Evolutionary conservation across 2,329 filamentous ascomycete genomes (phyloP).

Genomic region (Aspergillaceae sp.): DNA sequence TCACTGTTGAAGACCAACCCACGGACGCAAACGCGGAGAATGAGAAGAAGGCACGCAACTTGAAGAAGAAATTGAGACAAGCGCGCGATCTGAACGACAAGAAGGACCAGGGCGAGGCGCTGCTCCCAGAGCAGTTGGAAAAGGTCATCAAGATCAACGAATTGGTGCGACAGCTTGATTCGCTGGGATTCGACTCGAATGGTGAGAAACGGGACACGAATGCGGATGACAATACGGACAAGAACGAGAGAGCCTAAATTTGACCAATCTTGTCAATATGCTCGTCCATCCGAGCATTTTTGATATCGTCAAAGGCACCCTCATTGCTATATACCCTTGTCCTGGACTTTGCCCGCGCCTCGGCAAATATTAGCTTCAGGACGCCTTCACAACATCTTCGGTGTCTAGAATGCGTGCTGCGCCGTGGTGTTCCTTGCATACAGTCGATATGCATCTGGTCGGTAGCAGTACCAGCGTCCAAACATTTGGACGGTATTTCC

Average conservation of each 20-base stretch:
- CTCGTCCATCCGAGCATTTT: background rate
- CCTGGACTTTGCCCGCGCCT: background rate
- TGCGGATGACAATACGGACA: conserved; percentile 9
- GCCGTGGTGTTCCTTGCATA: too few species aligned
- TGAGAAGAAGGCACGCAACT: conserved; percentile 84
- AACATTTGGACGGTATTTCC: too few species aligned
- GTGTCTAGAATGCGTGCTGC: too few species aligned
- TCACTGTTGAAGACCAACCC: conserved; percentile 8
- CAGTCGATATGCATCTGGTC: too few species aligned
- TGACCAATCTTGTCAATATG: background rate
- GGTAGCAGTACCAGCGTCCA: too few species aligned
- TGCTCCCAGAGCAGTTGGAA: conserved; percentile 89
- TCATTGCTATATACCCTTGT: background rate
- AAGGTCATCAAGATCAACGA: conserved; percentile 98
- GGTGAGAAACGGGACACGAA: conserved; percentile 51
- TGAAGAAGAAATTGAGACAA: conserved; percentile 92
- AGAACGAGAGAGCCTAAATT: background rate
- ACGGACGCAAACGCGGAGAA: conserved; percentile 52
- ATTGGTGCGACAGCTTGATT: conserved; percentile 77
- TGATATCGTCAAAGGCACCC: background rate
- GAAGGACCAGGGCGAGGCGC: conserved; percentile 72
- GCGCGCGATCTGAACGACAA: conserved; percentile 83
- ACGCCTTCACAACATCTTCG: too few species aligned
- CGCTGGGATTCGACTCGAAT: conserved; percentile 72
- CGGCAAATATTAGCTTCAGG: background rate